phyloP scores from a whole-genome alignment of 305 asterid genomes.

The Plantago lanceolata region DNA sequence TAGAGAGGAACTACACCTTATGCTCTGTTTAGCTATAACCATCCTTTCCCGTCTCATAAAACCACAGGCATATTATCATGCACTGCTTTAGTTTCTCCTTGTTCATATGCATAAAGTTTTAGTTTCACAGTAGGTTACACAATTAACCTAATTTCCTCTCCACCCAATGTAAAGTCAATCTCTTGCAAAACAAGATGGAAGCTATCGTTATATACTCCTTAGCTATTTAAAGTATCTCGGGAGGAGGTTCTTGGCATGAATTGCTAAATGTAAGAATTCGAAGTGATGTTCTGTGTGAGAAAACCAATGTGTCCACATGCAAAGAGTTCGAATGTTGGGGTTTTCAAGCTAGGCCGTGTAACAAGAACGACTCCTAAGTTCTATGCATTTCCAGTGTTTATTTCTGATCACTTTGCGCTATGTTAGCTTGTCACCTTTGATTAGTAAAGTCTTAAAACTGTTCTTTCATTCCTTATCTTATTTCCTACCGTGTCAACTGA shows the following conservation, averaged over 20 bases:
- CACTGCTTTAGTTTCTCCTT: background rate
- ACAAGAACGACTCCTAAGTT: background rate
- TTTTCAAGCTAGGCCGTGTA: background rate
- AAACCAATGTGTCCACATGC: background rate
- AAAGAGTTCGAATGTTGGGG: background rate
- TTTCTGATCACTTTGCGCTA: background rate
- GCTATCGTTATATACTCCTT: background rate
- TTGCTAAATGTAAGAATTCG: background rate
- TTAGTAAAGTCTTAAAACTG: too few relatives aligned
- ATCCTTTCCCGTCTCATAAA: too few relatives aligned
- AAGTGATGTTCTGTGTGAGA: background rate
- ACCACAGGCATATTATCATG: background rate
- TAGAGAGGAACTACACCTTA: too few relatives aligned
- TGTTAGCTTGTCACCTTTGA: background rate
- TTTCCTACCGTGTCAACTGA: background rate
- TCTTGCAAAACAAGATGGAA: background rate
- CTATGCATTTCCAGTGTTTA: background rate
- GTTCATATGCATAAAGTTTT: background rate
- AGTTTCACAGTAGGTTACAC: background rate
- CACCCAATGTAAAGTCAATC: background rate
- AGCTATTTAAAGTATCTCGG: background rate
- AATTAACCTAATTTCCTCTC: background rate
- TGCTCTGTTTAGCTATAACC: too few relatives aligned
- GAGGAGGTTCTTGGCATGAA: background rate
- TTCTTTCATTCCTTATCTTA: background rate